phyloP scores from a whole-genome alignment of 352 stramenopile genomes.

The Phytopythium aichiense region DNA sequence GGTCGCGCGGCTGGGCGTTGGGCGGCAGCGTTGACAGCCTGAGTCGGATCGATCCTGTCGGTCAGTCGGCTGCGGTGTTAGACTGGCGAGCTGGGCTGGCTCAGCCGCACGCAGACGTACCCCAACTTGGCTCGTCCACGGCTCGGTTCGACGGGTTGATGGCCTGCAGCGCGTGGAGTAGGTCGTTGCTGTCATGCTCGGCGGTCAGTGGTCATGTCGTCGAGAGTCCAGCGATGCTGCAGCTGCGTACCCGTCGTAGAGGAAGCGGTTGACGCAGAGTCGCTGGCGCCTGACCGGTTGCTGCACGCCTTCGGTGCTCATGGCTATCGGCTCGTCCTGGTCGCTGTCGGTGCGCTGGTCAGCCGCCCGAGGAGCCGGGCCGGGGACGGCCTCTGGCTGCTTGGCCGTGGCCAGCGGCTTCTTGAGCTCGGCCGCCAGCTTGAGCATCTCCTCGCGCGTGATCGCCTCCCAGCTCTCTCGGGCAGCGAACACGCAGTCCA shows the following conservation, averaged over 20 bases:
- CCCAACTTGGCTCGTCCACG: slow-evolving; percentile 3
- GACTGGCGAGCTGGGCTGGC: neutral
- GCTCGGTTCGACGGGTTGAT: slow-evolving; percentile 49
- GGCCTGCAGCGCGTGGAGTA: slow-evolving; percentile 58
- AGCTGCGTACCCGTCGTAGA: slow-evolving; percentile 54
- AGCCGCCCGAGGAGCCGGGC: neutral
- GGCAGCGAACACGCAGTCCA: slow-evolving; percentile 43
- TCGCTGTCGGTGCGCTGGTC: neutral
- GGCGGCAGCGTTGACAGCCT: slow-evolving; percentile 36
- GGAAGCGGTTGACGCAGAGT: slow-evolving; percentile 28
- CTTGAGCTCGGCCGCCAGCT: slow-evolving; percentile 40
- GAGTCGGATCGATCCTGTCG: slow-evolving; percentile 55
- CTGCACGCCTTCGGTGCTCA: neutral
- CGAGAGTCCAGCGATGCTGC: neutral
- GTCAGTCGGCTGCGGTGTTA: neutral
- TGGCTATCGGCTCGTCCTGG: neutral
- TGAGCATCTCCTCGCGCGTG: slow-evolving; percentile 64
- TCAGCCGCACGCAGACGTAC: neutral
- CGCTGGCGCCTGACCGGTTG: neutral
- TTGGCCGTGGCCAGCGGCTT: slow-evolving; percentile 26
- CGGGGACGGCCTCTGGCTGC: neutral
- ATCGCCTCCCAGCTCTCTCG: slow-evolving; percentile 55
- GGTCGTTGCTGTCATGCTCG: slow-evolving; percentile 33
- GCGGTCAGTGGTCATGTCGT: neutral
- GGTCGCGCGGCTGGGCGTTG: slow-evolving; percentile 33